Percentiles rank a stretch among this genome's conserved stretches.
These are phyloP conservation scores for Hymenoscyphus infarciens DNA, from an alignment of 2,329 filamentous ascomycete species.

Conservation along the genomic window DNA sequence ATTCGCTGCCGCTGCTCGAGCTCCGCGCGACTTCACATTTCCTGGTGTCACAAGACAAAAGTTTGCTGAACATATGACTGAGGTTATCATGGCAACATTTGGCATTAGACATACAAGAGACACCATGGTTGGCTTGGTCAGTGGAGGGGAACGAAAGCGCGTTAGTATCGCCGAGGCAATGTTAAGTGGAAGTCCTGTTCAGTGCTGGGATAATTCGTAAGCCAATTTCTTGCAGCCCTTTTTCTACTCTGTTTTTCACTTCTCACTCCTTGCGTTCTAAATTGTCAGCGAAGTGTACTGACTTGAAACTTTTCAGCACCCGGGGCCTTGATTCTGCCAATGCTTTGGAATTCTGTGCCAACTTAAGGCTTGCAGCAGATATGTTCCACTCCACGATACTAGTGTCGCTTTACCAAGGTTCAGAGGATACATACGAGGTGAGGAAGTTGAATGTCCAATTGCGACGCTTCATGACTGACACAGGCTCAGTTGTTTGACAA, in stretches of 20 bases:
- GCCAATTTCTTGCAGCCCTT: background rate
- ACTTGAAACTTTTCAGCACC: background rate
- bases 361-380: constrained; percentile 60
- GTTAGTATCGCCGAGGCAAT: constrained; percentile 76
- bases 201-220: constrained; percentile 66
- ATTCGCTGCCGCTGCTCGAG: constrained; percentile 63
- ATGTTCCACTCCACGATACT: constrained; percentile 59
- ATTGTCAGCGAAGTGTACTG: background rate
- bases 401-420: constrained; percentile 65
- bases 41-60: constrained; percentile 43
- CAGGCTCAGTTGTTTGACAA: constrained; percentile 52
- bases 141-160: constrained; percentile 70
- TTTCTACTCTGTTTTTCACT: background rate
- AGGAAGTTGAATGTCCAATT: constrained; percentile 48
- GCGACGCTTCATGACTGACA: background rate
- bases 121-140: constrained; percentile 70
- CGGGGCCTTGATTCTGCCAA: constrained; percentile 69
- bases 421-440: constrained; percentile 65
- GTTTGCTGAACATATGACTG: constrained; percentile 38
- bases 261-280: too few relatives aligned
- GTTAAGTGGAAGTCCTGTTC: constrained; percentile 51
- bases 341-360: constrained; percentile 67
- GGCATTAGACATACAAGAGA: constrained; percentile 66
- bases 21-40: constrained; percentile 51
- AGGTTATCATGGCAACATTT: constrained; percentile 66